Base-by-base conservation (phyloP, 805 yeast species). In the Zygoascus biomembranicola region DNA sequence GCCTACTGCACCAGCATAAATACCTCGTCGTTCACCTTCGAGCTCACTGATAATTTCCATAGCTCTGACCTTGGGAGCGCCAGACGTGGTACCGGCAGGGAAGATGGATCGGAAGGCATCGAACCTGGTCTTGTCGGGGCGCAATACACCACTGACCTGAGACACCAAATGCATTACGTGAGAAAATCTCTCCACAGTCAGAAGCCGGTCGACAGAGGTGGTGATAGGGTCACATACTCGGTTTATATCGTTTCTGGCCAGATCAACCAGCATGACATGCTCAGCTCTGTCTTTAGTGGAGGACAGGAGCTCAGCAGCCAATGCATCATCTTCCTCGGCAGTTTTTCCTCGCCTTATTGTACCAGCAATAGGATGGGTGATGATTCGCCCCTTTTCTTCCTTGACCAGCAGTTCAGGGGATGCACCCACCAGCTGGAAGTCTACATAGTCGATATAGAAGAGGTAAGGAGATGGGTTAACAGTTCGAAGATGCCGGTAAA, bases 41-140 rank as follows among this genome's bases (percentile, higher is more conserved):
- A 92, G 73, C 67, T 88, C 95, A 18, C 87, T 85, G 62, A 94
- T 89, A 45, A 94, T 75, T 69, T 90, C 95, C 98, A 94, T 94
- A 9, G 99, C 99, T 63, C 80, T 82, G 43, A 94, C 95, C 70
- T 94, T 94, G 53, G 99, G 99, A 1, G 99, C 98, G 42, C 99
- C 99, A 53, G 95, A 84, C 11, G 92, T 98, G 1, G 99, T 94
- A 45, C 99, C 99, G 1, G 99, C 99, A 19, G 99, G 99, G 82
- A 94, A 94, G 52, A 94, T 88, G 2, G 97, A 90, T 68, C 99
- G 80, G 72, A 94, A 90, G 0, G 99, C 99, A 73, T 94, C 99
- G 66, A 94, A 94, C 59, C 98, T 77, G 11, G 92, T 84, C 73
- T 88, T 85, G 55, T 79, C 97, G 0, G 75, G 70, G 66, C 99